Conservation (phyloP, 805 yeast genomes). For the Candida glaebosa region DNA sequence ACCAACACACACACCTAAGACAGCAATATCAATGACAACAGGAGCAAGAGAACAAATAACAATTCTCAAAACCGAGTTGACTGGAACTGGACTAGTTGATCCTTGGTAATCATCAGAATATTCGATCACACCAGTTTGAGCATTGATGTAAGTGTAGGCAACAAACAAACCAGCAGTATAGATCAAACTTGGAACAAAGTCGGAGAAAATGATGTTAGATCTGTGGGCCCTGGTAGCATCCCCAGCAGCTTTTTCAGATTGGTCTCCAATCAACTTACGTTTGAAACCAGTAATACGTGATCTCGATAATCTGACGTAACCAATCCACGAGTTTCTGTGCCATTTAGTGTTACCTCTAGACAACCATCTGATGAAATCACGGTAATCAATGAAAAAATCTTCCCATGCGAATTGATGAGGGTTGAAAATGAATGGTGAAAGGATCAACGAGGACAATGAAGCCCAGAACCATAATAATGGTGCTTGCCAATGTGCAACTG, state of each 20-base stretch:
- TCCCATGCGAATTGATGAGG: constrained; percentile 98
- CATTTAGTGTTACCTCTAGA: constrained; percentile 88
- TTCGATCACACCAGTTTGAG: constrained; percentile 74
- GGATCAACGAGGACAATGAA: constrained; percentile 78
- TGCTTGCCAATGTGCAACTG: constrained; percentile 85
- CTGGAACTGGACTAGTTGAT: constrained; percentile 39
- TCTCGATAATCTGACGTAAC: constrained; percentile 74
- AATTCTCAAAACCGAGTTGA: constrained; percentile 70
- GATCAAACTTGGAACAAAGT: constrained; percentile 68
- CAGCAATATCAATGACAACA: constrained; percentile 85
- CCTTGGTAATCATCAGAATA: constrained; percentile 29
- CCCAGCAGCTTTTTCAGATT: constrained; percentile 65
- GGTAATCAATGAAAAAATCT: constrained; percentile 94
- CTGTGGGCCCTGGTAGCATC: constrained; percentile 76
- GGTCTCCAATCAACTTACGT: constrained; percentile 62
- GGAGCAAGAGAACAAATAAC: constrained; percentile 86
- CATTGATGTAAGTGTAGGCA: constrained; percentile 78
- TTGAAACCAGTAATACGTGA: constrained; percentile 92
- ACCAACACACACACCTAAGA: constrained; percentile 68
- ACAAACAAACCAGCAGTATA: constrained; percentile 69
- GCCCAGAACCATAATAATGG: constrained; percentile 98
- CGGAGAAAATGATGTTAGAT: constrained; percentile 74
- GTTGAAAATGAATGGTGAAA: constrained; percentile 92
- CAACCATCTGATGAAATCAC: constrained; percentile 88
- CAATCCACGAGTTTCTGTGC: constrained; percentile 89